Percentiles rank a stretch among this genome's conserved stretches.
These are phyloP conservation scores for Sphagnum fallax DNA, from an alignment of 228 moss, liverwort and hornwort genomes.

Conservation along the genomic window DNA sequence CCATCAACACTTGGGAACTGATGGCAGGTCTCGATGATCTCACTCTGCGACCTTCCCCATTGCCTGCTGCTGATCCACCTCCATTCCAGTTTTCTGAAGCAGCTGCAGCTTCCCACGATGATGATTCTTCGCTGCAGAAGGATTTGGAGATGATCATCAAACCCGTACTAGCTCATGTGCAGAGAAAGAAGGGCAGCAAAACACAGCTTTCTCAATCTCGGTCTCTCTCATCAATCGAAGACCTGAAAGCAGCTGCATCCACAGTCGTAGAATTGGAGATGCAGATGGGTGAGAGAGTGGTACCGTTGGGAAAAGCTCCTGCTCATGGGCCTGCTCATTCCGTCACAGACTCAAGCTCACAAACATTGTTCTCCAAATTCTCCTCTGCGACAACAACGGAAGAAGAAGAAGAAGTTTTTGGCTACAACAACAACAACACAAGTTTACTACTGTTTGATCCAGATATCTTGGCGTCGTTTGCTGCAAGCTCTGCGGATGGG, in stretches of 20 bases:
- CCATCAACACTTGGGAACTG: constrained; percentile 94
- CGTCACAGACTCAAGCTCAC: no score
- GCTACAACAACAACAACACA: not conserved
- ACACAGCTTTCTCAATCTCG: constrained; percentile 23
- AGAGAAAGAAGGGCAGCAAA: constrained; percentile 15
- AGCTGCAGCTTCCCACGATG: not conserved
- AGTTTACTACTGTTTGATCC: constrained; percentile 54
- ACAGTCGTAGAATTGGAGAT: no score
- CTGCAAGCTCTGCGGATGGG: constrained; percentile 38
- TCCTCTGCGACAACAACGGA: no score
- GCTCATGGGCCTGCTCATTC: no score
- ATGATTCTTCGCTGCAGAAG: constrained; percentile 17
- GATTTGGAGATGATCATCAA: no score
- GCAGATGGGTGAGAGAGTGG: no score
- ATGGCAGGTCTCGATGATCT: constrained; percentile 91
- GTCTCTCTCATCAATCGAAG: constrained; percentile 33
- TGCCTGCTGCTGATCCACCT: not conserved
- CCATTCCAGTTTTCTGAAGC: constrained; percentile 3
- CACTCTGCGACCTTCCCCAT: constrained; percentile 28
- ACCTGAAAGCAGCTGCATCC: constrained; percentile 1
- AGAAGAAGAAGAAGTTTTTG: constrained; percentile 20
- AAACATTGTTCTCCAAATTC: no score
- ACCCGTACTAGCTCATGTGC: constrained; percentile 12
- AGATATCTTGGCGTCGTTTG: constrained; percentile 74
- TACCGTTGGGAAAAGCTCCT: no score